Evolutionary conservation across 2,329 filamentous ascomycete genomes (phyloP), one percentile per base, ranked within the genome.

Genomic region (Aspergillus glaucus): DNA sequence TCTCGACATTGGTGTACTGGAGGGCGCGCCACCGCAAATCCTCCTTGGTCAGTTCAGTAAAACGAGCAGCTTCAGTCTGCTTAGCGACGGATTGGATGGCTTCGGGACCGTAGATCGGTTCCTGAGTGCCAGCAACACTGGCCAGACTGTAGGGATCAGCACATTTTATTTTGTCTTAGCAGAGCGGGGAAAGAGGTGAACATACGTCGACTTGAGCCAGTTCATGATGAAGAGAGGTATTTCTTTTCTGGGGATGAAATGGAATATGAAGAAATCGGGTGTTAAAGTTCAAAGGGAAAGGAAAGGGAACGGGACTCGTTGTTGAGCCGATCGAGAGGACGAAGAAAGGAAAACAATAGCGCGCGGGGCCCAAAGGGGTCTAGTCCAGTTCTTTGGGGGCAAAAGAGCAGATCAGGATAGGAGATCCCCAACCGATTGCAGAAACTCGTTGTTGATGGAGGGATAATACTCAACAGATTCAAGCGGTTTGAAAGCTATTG

Each of bases 171-270:
- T 40, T 17, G n/a, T 37, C 34, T 17, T 19, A 19, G 17, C 34
- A 15, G n/a, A 19, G 34, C 52, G 34, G 45, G 26, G 28, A 49
- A 47, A 26, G 17, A 17, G 43, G 36, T 43, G 34, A 40, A 75
- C 87, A 73, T 78, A 93, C 89, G 86, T 84, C 73, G 92, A 86
- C 75, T 95, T 93, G 62, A 90, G 85, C 90, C 90, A 96, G 78
- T 89, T 93, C 78, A 95, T 91, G 85, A 88, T 93, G 71, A 65
- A 79, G 15, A 44, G 40, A 43, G 43, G n/a, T 7, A 8, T 36
- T 36, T 17, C 14, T 36, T 36, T 36, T 3, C 8, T 36, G 12
- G 4, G 49, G 37, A 47, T 47, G 30, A 14, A n/a, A 47, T 37
- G 44, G 37, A 5, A 24, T 45, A 21, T 46, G 14, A 8, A 15